Conservation (phyloP, 805 yeast genomes). For the Yamadazyma phyllophila region DNA sequence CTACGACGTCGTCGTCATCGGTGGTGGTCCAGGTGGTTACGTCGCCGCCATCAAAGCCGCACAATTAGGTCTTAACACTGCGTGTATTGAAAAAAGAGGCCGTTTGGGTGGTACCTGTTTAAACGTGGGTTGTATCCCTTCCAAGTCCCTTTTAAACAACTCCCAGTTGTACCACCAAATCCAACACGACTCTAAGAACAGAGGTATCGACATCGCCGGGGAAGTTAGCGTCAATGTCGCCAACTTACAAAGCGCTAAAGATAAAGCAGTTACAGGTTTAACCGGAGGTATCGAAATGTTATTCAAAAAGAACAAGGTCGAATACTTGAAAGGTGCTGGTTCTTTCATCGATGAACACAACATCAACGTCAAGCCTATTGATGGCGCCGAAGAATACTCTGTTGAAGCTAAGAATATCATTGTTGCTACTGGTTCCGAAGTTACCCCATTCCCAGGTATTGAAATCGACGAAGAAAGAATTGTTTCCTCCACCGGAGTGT, state of each 20-base stretch:
- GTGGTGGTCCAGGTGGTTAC: constrained; percentile 99
- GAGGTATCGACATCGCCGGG: constrained; percentile 85
- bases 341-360: constrained; percentile 79
- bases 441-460: constrained; percentile 98
- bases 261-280: constrained; percentile 80
- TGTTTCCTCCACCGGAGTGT: constrained; percentile 92
- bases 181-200: constrained; percentile 72
- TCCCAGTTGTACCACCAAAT: constrained; percentile 90
- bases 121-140: constrained; percentile 98
- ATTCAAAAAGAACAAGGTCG: constrained; percentile 93
- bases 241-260: constrained; percentile 88
- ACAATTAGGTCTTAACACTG: constrained; percentile 90
- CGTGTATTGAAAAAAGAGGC: constrained; percentile 97
- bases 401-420: constrained; percentile 81
- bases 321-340: constrained; percentile 91
- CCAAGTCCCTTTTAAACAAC: constrained; percentile 92
- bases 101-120: constrained; percentile 96
- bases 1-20: constrained; percentile 91
- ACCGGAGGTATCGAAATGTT: constrained; percentile 94
- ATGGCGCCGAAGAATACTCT: constrained; percentile 67
- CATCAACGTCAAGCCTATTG: constrained; percentile 79
- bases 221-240: constrained; percentile 74
- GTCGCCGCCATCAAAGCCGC: constrained; percentile 99
- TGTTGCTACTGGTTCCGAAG: constrained; percentile 98
- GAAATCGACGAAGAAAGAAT: constrained; percentile 95